These are phyloP conservation scores for Pseudoturritis turrita DNA, from an alignment of 345 rosid genomes.

Conservation along the genomic window DNA sequence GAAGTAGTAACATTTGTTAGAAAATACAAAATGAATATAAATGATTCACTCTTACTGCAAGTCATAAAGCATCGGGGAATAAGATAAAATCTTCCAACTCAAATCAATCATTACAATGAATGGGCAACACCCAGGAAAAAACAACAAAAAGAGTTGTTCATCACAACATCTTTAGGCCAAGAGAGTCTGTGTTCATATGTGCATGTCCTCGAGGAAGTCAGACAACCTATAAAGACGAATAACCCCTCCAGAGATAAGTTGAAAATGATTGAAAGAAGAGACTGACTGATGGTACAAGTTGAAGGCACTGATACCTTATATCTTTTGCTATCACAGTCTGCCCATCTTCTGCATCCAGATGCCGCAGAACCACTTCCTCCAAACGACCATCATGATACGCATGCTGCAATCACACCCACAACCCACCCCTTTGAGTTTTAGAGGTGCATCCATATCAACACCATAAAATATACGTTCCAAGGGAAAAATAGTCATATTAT, in stretches of 20 bases:
- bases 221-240: conserved; percentile 53
- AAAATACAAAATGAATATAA: not conserved
- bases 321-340: conserved; percentile 66
- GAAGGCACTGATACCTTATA: conserved; percentile 30
- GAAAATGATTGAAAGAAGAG: not conserved
- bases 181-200: conserved; percentile 26
- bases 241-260: conserved; percentile 8
- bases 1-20: not conserved
- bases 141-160: not conserved
- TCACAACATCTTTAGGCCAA: conserved; percentile 8
- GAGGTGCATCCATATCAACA: conserved; percentile 17
- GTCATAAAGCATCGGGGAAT: not conserved
- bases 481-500: not conserved
- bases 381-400: conserved; percentile 67
- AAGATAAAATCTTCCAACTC: not conserved
- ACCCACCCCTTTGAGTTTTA: conserved; percentile 14
- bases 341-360: conserved; percentile 81
- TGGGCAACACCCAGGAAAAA: not conserved
- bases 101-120: conserved; percentile 7
- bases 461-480: conserved; percentile 13
- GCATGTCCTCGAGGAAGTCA: conserved; percentile 57
- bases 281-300: not conserved
- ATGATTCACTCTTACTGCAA: not conserved
- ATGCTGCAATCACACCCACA: conserved; percentile 53
- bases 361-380: conserved; percentile 74